Percentiles rank a stretch among this genome's conserved stretches.
phyloP scores from a whole-genome alignment of 495 filamentous ascomycete species.

The Neurospora intermedia region DNA sequence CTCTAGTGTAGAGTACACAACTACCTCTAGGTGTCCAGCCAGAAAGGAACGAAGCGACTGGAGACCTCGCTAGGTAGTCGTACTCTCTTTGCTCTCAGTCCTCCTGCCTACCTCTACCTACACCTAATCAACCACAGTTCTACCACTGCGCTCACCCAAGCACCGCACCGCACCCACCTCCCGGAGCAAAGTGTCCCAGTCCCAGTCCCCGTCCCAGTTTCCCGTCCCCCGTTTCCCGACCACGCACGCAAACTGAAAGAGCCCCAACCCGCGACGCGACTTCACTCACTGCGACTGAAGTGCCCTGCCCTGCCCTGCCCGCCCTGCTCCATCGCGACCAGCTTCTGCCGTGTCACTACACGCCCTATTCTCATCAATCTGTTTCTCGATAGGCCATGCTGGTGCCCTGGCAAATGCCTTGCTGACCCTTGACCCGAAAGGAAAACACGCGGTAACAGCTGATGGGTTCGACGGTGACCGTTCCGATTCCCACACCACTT shows the following conservation, averaged over 20 bases:
- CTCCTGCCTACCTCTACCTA: no score
- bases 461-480: slow-evolving; percentile 33
- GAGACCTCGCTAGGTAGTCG: no score
- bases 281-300: slow-evolving; percentile 6
- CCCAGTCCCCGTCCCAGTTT: not conserved
- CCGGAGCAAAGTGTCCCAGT: not conserved
- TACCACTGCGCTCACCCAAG: slow-evolving; percentile 12
- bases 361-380: slow-evolving; percentile 26
- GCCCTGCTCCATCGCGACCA: slow-evolving; percentile 34
- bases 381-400: slow-evolving; percentile 20
- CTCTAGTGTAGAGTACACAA: no score
- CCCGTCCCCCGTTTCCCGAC: slow-evolving; percentile 11
- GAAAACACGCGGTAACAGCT: slow-evolving; percentile 19
- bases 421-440: not conserved
- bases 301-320: not conserved
- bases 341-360: slow-evolving; percentile 31
- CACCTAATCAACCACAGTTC: no score
- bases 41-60: no score
- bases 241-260: not conserved
- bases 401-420: not conserved
- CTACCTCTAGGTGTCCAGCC: no score
- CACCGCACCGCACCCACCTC: not conserved
- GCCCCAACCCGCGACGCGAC: slow-evolving; percentile 39
- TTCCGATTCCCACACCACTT: slow-evolving; percentile 3
- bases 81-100: no score